A percentile compares a stretch with the other conserved stretches of the same genome.
Evolutionary conservation across 768 basidiomycete species (phyloP).

Genomic region (Tricholoma sp.): DNA sequence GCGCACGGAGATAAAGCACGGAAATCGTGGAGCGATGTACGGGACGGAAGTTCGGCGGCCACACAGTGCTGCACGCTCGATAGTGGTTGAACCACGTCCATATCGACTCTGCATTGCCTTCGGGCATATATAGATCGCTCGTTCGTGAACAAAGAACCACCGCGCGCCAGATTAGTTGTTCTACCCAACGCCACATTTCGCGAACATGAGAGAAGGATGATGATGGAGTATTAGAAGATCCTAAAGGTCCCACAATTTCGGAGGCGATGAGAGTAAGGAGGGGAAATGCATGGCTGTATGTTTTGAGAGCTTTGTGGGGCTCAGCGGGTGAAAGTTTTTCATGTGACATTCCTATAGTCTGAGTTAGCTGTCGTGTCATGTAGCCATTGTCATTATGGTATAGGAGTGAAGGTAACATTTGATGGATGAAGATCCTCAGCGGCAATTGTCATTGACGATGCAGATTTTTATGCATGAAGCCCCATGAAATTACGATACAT

Average conservation of each 20-base stretch:
- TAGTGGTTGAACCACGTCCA: slow-evolving; percentile 66
- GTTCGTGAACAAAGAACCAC: slow-evolving; percentile 57
- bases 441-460: not conserved
- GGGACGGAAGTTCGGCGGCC: slow-evolving; percentile 79
- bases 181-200: slow-evolving; percentile 85
- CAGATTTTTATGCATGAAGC: not conserved
- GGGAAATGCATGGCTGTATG: slow-evolving; percentile 52
- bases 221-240: slow-evolving; percentile 22
- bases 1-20: slow-evolving; percentile 68
- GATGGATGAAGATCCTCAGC: not conserved
- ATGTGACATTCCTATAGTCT: slow-evolving; percentile 62
- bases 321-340: slow-evolving; percentile 54
- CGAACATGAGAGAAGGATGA: slow-evolving; percentile 63
- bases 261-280: slow-evolving; percentile 45
- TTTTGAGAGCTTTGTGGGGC: slow-evolving; percentile 45
- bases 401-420: not conserved
- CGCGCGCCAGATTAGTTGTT: slow-evolving; percentile 78
- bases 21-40: slow-evolving; percentile 67
- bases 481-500: not conserved
- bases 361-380: not conserved
- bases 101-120: slow-evolving; percentile 29
- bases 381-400: not conserved
- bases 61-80: slow-evolving; percentile 54
- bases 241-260: slow-evolving; percentile 34
- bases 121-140: slow-evolving; percentile 31